Evolutionary conservation across 2,329 filamentous ascomycete species (phyloP), one percentile per base, ranked within the genome.

Genomic region (Didymella arachidicola): DNA sequence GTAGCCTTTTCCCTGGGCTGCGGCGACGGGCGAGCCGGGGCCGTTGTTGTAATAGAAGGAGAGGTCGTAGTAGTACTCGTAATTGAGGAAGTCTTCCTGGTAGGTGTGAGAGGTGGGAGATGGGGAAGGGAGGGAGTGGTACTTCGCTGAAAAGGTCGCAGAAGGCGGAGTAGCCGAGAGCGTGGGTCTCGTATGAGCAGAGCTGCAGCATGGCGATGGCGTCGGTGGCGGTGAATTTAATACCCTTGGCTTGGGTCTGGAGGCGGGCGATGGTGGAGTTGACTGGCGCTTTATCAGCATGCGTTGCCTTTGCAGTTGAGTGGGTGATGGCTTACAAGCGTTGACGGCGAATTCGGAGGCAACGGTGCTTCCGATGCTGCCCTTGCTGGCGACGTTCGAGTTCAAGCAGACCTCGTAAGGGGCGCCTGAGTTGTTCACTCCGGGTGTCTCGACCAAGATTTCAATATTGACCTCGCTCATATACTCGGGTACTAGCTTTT

Each of bases 1-100:
- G 26, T 65, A 74, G 1, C 65, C 70, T 32, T 74, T 74, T n/a
- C 71, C 71, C 54, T 74, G 69, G 0, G 70, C 71, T n/a, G 71
- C 71, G 8, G 71, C 59, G 3, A 73, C 70, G 4, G 70, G 70
- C 4, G 68, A 72, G 6, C 71, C 70, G 8, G 68, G 68, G 0
- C 71, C 68, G 53, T 74, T 74, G 63, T 74, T 72, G 61, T 69
- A 71, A 62, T 72, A 73, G 65, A 79, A 68, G 56, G 74, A 74
- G 29, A 81, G 65, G 55, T 81, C 79, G 60, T 74, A 79, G 65
- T 74, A 79, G 64, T 81, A 80, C 50, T 80, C 79, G 53, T 76
- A 80, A 59, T 79, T 79, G 10, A 79, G 29, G 57, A 78, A 81
- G 55, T 81, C 79, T 53, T 79, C 63, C 56, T 58, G 39, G 3